Conservation (phyloP, 2,329 filamentous ascomycete species). For the Cordyceps javanica region DNA sequence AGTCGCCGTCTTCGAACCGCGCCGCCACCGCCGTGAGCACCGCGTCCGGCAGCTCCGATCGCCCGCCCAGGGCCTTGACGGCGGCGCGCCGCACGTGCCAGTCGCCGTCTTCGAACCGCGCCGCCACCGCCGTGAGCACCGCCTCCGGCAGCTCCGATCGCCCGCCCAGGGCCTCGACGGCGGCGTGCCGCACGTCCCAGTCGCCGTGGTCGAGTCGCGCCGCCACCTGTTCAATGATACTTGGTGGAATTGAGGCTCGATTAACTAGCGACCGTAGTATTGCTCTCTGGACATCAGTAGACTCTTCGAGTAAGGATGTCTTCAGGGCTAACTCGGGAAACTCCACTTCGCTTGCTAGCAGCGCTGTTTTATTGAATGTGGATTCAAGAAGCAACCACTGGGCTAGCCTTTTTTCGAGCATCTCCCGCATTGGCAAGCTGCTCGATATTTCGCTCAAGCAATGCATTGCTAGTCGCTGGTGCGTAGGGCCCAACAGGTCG, state of each 20-base stretch:
- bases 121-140: background rate
- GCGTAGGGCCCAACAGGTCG: conserved; percentile 30
- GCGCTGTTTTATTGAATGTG: conserved; percentile 8
- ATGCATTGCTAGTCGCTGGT: conserved; percentile 32
- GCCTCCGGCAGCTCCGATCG: background rate
- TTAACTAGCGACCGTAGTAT: background rate
- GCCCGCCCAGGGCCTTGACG: background rate
- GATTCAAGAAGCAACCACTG: conserved; percentile 21
- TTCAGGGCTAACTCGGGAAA: conserved; percentile 15
- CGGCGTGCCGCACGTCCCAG: background rate
- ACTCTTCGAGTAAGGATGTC: conserved; percentile 6
- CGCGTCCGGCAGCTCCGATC: background rate
- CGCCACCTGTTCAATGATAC: background rate
- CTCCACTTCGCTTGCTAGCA: conserved; percentile 15
- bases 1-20: background rate
- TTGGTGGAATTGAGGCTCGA: background rate
- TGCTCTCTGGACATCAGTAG: background rate
- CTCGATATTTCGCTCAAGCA: conserved; percentile 28
- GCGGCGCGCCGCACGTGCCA: background rate
- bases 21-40: background rate
- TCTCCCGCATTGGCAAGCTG: conserved; percentile 7
- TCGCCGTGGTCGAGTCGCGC: background rate
- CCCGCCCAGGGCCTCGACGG: background rate
- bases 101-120: background rate
- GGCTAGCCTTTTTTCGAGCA: conserved; percentile 14